Evolutionary conservation across 352 stramenopile species (phyloP), one percentile per base, ranked within the genome.

Genomic region (Phytophthora europaea): DNA sequence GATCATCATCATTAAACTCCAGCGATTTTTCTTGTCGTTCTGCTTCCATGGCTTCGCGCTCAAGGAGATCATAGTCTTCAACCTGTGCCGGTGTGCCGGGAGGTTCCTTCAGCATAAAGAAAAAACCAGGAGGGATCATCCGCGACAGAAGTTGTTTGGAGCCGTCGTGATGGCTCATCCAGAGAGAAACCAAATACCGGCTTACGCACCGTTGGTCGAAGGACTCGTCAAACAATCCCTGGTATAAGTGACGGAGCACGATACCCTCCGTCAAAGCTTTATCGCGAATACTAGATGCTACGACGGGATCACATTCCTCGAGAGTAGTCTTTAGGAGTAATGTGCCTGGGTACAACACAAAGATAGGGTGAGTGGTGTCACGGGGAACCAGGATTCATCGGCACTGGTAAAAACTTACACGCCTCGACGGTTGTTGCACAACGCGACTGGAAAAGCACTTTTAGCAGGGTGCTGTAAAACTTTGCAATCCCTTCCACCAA

Each of bases 101-200:
- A 12, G 93, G 93, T 68, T 98, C 93, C 23, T 95, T 91, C 28
- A 99, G 74, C 61, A 95, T 93, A 31, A 84, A 65, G 20, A 98
- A 83, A 68, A 99, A 96, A 0, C 95, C 97, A 3, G 73, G 54
- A 13, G 97, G 97, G 6, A 99, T 81, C 38, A 99, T 97, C 9
- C 94, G 84, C 12, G 82, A 74, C 28, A 99, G 72, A 5, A 99
- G 80, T 64, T 92, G 87, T 61, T 98, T 98, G 43, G 95, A 97
- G 34, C 84, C 72, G 31, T 81, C 74, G 52, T 98, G 87, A 59
- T 98, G 91, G 50, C 90, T 97, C 88, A 99, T 97, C 95, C 95
- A 99, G 12, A 99, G 73, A 16, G 92, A 97, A 18, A 98, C 96
- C n/a, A 99, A 72, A 78, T 98, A 99, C 38, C 97, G 90, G 67